Base-by-base conservation (phyloP, 345 rosid genomes). In the Linum tenue region DNA sequence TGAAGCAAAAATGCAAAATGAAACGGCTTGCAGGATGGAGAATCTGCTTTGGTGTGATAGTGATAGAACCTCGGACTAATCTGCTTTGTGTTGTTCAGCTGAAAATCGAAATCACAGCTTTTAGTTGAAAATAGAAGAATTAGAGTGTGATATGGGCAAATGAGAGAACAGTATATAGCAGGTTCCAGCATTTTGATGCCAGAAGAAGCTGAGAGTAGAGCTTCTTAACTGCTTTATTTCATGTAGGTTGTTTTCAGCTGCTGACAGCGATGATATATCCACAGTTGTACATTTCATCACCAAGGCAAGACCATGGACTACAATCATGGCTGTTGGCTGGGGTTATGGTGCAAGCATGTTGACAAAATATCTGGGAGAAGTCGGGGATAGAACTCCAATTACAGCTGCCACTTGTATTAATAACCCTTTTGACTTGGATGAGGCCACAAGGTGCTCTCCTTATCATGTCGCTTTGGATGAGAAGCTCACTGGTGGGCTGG, bases 201-300 rank as follows among this genome's bases (percentile, higher is more conserved):
- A 70, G 66, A 63, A 42, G 59, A 42, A 35, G 70, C 56, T 77
- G 67, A 70, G 55, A n/a, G 77, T 64, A 79, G 74, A 75, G 78
- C 72, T 71, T 50, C 67, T 73, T 71, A 71, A 75, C 55, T 70
- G 55, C 70, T 76, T 78, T 44, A 64, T 63, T 75, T 70, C 38
- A 40, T 87, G 89, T 83, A 92, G 98, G 94, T 84, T 92, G 75
- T 92, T 90, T 79, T 81, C 98, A 70, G 98, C 97, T 71, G 97
- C 86, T 79, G 98, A 92, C 74, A 88, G 98, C 70, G 97, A 90
- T 80, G 98, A 92, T 84, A 62, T 92, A 83, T 81, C 77, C 75
- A 76, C 85, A 76, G 87, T 91, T 73, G 57, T 88, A 78, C 85
- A 76, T 62, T 92, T 81, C 74, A 76, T 92, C 73, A 82, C 62